Evolutionary conservation across 2,329 filamentous ascomycete genomes (phyloP).

Genomic region (Neonectria faginata): DNA sequence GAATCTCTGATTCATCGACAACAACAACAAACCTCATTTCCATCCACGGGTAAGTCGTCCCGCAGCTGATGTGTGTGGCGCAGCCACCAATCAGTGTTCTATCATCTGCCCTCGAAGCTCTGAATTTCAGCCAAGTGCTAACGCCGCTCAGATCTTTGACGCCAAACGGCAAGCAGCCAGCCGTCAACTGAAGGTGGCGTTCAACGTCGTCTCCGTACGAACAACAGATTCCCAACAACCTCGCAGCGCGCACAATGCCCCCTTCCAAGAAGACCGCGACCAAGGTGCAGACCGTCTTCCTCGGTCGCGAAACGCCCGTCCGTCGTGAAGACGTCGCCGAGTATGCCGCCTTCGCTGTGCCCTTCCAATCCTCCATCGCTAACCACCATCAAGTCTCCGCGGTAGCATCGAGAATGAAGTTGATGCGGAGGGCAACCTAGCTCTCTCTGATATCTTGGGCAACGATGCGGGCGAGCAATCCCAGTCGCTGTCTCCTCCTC

Average conservation of each 20-base stretch:
- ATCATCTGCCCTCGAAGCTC: not conserved
- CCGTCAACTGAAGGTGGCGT: not conserved
- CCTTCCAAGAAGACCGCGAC: conserved; percentile 2
- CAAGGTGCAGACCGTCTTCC: conserved; percentile 35
- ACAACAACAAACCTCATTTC: not conserved
- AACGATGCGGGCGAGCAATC: conserved; percentile 23
- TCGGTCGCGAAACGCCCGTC: conserved; percentile 35
- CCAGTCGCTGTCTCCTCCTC: not conserved
- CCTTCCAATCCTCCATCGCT: not conserved
- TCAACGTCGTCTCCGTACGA: not conserved
- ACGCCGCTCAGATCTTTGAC: not conserved
- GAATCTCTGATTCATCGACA: conserved; percentile 8
- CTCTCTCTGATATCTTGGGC: conserved; percentile 27
- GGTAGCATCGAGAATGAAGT: conserved; percentile 29
- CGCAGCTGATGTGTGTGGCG: not conserved
- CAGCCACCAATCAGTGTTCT: not conserved
- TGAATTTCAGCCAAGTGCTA: not conserved
- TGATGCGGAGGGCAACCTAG: conserved; percentile 24
- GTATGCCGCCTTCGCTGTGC: conserved; percentile 19
- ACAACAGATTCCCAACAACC: not conserved
- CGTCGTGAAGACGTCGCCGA: conserved; percentile 24
- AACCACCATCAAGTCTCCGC: conserved; percentile 21
- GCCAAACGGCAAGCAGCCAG: not conserved
- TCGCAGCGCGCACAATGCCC: conserved; percentile 30
- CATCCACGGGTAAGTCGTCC: not conserved